Conservation (phyloP, 2,329 filamentous ascomycete genomes). For the Fusarium pseudonygamai region DNA sequence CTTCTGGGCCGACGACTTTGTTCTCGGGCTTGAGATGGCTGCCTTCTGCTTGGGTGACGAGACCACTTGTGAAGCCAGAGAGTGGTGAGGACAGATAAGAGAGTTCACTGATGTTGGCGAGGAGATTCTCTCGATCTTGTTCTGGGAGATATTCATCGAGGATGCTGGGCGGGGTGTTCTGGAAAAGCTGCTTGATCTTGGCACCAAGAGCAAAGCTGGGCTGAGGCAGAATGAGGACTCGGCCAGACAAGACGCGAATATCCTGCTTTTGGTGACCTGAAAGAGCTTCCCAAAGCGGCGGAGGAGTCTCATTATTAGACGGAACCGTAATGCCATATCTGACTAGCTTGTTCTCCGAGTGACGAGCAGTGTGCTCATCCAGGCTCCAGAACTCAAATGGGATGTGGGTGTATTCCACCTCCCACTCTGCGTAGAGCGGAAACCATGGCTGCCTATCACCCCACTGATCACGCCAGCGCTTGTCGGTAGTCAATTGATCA, state of each 20-base stretch:
- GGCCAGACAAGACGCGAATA: slow-evolving; percentile 46
- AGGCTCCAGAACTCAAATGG: slow-evolving; percentile 47
- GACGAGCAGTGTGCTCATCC: slow-evolving; percentile 32
- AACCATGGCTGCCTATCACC: slow-evolving; percentile 49
- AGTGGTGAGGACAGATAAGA: slow-evolving; percentile 46
- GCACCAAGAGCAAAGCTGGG: slow-evolving; percentile 47
- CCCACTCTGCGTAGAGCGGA: slow-evolving; percentile 56
- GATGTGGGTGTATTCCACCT: slow-evolving; percentile 54
- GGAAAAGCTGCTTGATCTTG: slow-evolving; percentile 49
- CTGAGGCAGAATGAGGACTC: slow-evolving; percentile 53
- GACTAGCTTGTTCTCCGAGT: background rate
- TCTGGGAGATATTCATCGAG: slow-evolving; percentile 9
- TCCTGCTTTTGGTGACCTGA: slow-evolving; percentile 11
- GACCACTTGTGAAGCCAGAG: slow-evolving; percentile 44
- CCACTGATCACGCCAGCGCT: background rate
- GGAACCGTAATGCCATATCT: background rate
- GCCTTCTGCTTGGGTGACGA: slow-evolving; percentile 49
- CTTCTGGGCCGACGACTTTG: slow-evolving; percentile 6
- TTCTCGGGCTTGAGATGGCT: slow-evolving; percentile 53
- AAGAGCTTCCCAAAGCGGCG: background rate
- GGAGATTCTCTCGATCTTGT: slow-evolving; percentile 8
- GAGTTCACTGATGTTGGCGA: slow-evolving; percentile 8
- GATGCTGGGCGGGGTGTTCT: slow-evolving; percentile 39
- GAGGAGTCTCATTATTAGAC: background rate
- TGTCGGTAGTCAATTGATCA: background rate